Base-by-base conservation (phyloP, 768 basidiomycete genomes). In the Serendipita sp. region DNA sequence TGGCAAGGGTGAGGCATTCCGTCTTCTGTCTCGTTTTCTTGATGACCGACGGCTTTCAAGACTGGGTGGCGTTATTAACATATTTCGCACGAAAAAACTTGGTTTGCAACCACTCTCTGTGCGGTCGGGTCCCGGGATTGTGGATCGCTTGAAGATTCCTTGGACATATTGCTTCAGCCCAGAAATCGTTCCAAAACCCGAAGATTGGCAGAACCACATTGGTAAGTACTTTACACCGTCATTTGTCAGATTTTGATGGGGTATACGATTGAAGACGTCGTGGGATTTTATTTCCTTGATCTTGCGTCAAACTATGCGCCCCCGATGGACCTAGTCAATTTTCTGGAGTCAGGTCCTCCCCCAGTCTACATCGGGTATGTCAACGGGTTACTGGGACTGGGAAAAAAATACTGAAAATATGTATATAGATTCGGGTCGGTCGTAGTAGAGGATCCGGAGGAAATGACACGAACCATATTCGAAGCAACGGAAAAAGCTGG, bases 151-250 rank as follows among this genome's bases (percentile, higher is more conserved):
- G 32, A 81, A 80, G 66, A 72, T 84, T 2, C 83, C 84, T 3
- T 83, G 79, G 78, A 83, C 83, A 2, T 86, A 84, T 69, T 84
- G 83, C 69, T 82, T 84, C 78, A 81, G 79, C 48, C 78, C 80
- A 2, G 75, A 78, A 0, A 68, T 86, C 28, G 80, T 85, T 0
- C 81, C 82, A 0, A 83, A 82, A 68, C 84, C 84, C 0, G 68
- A 74, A 13, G 84, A 85, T 71, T 86, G 84, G 84, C 81, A 78
- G 66, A 80, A 78, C 64, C 74, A 83, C 69, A 83, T 84, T 41
- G 83, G 83, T 83, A 64, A 45, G 74, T 63, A 62, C 24, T 35
- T 44, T 44, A 30, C 34, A 38, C n/a, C 10, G 32, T 8, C 18
- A 53, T 53, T 8, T 18, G 48, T 8, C 32, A 8, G 7, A 16